Percentiles rank a stretch among this genome's conserved stretches.
Evolutionary conservation across 2,329 filamentous ascomycete genomes (phyloP).

Genomic region (Hymenoscyphus repandus): DNA sequence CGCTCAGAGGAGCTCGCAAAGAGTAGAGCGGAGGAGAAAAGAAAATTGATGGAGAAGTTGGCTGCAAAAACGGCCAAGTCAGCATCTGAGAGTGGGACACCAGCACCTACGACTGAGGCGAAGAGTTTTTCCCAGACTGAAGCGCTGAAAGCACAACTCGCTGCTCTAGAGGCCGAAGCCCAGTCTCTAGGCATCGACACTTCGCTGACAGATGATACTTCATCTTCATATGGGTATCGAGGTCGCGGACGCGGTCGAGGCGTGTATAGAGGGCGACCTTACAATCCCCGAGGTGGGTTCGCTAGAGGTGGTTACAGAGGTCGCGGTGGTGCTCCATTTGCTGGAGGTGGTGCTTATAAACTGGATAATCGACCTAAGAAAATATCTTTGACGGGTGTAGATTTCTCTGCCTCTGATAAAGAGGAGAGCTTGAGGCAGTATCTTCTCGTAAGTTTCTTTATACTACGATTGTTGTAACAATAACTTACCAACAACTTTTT

Average conservation of each 20-base stretch:
- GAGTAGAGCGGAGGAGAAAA: constrained; percentile 60
- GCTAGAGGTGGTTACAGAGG: constrained; percentile 41
- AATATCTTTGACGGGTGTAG: constrained; percentile 58
- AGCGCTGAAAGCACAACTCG: constrained; percentile 64
- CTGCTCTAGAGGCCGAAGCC: constrained; percentile 69
- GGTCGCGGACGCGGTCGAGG: constrained; percentile 36
- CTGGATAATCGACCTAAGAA: constrained; percentile 72
- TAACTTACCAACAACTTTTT: constrained; percentile 9
- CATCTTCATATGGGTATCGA: constrained; percentile 34
- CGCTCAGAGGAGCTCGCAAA: constrained; percentile 57
- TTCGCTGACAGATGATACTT: constrained; percentile 38
- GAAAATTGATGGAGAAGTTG: constrained; percentile 56
- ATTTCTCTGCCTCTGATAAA: constrained; percentile 55
- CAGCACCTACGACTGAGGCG: constrained; percentile 15
- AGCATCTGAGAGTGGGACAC: constrained; percentile 17
- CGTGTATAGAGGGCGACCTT: constrained; percentile 33
- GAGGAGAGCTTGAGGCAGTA: constrained; percentile 69
- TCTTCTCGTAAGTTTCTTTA: constrained; percentile 51
- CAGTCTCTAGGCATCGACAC: constrained; percentile 55
- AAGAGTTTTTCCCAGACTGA: constrained; percentile 48
- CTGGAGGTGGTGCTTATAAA: constrained; percentile 46
- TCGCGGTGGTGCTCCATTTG: constrained; percentile 36
- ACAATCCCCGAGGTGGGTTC: constrained; percentile 39
- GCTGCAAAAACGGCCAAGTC: constrained; percentile 43
- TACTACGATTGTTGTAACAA: constrained; percentile 3